Base-by-base conservation (phyloP, 805 yeast genomes). In the Starmerella vaccinii region DNA sequence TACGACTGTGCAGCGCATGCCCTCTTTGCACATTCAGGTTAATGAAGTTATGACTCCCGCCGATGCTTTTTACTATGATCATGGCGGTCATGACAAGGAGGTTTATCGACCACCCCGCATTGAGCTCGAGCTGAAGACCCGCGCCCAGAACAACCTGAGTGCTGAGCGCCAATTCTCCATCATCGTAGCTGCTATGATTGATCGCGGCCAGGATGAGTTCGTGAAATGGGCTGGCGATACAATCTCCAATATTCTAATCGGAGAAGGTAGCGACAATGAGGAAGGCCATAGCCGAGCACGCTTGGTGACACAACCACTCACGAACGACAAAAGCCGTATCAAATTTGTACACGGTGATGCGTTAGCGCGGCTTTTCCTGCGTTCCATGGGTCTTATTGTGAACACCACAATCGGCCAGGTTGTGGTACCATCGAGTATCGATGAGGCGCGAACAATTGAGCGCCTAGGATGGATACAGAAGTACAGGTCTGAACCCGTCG, bases 41-140 rank as follows among this genome's bases (percentile, higher is more conserved):
- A 67, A 87, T 47, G 85, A 86, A 62, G 76, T 84, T 40, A 70
- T 81, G 58, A 55, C 70, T 54, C 76, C 65, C 19, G 74, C 63
- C 54, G 68, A 72, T 21, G 68, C 70, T 53, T 68, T 72, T 40
- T 52, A 56, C 32, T 90, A 73, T 58, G 73, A 82, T 55, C 72
- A 77, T 32, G 71, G 80, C 5, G 95, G 95, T 22, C 78, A 78
- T 42, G 67, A 70, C 19, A 65, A 63, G 45, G 49, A 43, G 13
- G 46, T 53, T n/a, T 42, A 29, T 23, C 21, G 51, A 54, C 29
- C 49, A 13, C 50, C 51, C 19, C 42, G 51, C 19, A 32, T 34
- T 7, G 63, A 54, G 30, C 61, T 63, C 48, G 63, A 57, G 30
- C 66, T 73, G 50, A 63, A 58, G 24, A 55, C 54, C 10, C 33